These are phyloP conservation scores for Metarhizium guizhouense DNA, from an alignment of 2,329 filamentous ascomycete species.

Conservation along the genomic window DNA sequence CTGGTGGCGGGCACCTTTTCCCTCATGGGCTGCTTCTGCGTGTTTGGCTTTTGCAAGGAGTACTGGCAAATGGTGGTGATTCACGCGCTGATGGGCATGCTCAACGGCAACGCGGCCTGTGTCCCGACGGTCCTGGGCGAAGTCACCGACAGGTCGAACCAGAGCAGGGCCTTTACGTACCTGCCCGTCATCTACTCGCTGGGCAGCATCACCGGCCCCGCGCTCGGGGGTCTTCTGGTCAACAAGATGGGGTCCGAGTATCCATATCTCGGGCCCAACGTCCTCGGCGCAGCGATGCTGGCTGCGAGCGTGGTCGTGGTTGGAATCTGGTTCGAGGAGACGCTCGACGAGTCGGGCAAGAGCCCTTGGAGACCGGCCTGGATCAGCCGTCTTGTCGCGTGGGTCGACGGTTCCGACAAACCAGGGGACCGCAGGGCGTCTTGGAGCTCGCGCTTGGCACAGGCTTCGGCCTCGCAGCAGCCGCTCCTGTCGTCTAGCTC, in stretches of 20 bases:
- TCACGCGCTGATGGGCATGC: constrained; percentile 81
- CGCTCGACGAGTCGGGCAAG: constrained; percentile 30
- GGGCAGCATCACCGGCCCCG: constrained; percentile 85
- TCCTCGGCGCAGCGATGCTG: constrained; percentile 67
- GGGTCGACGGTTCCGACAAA: constrained; percentile 14
- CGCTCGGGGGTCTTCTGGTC: constrained; percentile 80
- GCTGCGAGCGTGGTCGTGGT: constrained; percentile 64
- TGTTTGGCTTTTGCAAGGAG: constrained; percentile 77
- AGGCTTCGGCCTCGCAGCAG: constrained; percentile 13
- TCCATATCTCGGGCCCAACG: constrained; percentile 79
- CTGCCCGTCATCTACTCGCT: constrained; percentile 93
- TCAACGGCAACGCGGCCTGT: constrained; percentile 92
- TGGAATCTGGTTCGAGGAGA: constrained; percentile 80
- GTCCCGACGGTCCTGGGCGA: constrained; percentile 92
- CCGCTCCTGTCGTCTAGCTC: constrained; percentile 20
- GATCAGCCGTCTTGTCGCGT: constrained; percentile 21
- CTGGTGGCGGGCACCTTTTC: constrained; percentile 73
- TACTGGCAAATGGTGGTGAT: constrained; percentile 80
- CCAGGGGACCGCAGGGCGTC: constrained; percentile 19
- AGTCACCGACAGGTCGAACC: constrained; percentile 90
- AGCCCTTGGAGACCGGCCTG: constrained; percentile 23
- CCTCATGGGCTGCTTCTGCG: constrained; percentile 70
- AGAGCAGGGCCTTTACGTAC: constrained; percentile 88
- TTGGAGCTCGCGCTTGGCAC: constrained; percentile 29
- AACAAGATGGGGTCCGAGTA: constrained; percentile 52